These are phyloP conservation scores for Diutina pseudorugosa DNA, from an alignment of 1,139 yeast species.

Conservation along the genomic window DNA sequence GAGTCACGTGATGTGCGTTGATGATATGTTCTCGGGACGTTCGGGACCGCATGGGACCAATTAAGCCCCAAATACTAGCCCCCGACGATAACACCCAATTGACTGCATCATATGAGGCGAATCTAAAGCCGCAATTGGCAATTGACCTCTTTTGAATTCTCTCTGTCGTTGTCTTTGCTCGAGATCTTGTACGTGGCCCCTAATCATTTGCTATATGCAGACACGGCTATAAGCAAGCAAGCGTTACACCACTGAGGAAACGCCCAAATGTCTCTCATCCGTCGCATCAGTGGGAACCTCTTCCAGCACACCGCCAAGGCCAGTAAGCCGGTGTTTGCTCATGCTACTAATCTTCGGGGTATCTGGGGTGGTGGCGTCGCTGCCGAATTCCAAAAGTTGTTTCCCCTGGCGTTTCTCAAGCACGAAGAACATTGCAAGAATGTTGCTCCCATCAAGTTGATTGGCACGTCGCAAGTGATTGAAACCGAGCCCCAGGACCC, in stretches of 20 bases:
- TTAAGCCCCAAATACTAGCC: too few relatives aligned
- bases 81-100: too few relatives aligned
- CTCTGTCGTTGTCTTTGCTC: too few relatives aligned
- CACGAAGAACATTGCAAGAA: conserved; percentile 39
- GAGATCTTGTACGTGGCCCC: neutral
- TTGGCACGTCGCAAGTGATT: conserved; percentile 45
- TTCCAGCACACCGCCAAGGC: conserved; percentile 24
- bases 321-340: conserved; percentile 34
- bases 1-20: too few relatives aligned
- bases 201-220: neutral
- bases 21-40: too few relatives aligned
- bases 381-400: conserved; percentile 31
- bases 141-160: too few relatives aligned
- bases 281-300: conserved; percentile 40
- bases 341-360: conserved; percentile 73
- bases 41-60: too few relatives aligned
- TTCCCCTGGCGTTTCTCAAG: conserved; percentile 35
- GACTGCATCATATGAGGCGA: too few relatives aligned
- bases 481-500: conserved; percentile 18
- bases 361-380: conserved; percentile 85
- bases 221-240: neutral
- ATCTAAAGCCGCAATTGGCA: too few relatives aligned
- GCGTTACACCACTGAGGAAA: neutral
- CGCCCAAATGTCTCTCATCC: neutral
- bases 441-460: conserved; percentile 18